Evolutionary conservation across 345 rosid genomes (phyloP), one percentile per base, ranked within the genome.

Genomic region (Euphorbia pulcherrima): DNA sequence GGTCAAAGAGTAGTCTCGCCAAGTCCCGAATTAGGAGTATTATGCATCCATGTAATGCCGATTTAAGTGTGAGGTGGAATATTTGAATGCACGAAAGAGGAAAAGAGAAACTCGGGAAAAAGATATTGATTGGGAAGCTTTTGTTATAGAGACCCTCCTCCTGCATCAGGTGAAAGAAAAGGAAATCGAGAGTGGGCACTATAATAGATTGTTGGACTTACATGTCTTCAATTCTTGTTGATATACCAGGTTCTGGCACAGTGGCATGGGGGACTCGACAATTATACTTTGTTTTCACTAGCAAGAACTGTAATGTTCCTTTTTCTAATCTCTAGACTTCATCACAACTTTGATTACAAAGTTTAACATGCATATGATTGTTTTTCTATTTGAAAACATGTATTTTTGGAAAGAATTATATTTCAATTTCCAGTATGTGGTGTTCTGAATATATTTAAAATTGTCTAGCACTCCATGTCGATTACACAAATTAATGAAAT

Each of bases 181-280:
- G 77, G 96, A 93, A 71, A 87, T 93, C 18, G 90, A 86, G 81
- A 86, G 77, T 68, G 98, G 97, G 6, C 83, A 89, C 57, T 93
- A 89, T 78, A 91, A 82, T 63, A 68, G 86, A 30, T 79, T 89
- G 82, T 28, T 90, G 65, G 90, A 55, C 47, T 75, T 90, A 69
- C 72, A 90, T 73, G 92, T 90, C 52, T 92, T 86, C 78, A 83
- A 83, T 69, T 83, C 84, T 57, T 88, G 74, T 8, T 64, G 35
- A 28, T 72, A 55, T 74, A 60, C 76, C 62, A 54, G 39, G 48
- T 39, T 58, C 17, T 23, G 37, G 37, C 37, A 33, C 37, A 33
- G 37, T 33, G 20, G 66, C 27, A 23, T n/a, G 35, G 28, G 60
- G 55, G 53, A 27, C 35, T 20, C 21, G 27, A 17, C 5, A 1